These are phyloP conservation scores for Penicillium expansum DNA, from an alignment of 2,329 filamentous ascomycete species.

Conservation along the genomic window DNA sequence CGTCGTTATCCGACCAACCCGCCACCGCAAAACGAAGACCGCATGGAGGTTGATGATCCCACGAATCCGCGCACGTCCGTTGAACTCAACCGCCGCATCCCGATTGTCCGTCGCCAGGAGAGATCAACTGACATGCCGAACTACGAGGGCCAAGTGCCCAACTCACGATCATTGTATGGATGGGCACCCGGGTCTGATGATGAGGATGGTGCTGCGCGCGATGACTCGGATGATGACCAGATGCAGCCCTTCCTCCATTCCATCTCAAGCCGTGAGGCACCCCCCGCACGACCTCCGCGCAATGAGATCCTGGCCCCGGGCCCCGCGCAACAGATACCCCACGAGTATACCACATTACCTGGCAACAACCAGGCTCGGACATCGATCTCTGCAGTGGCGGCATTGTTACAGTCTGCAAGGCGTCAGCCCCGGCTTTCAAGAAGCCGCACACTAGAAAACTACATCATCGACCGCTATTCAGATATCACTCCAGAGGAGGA, in stretches of 20 bases:
- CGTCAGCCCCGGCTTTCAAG: slow-evolving; percentile 41
- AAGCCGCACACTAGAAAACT: slow-evolving; percentile 40
- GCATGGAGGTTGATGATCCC: slow-evolving; percentile 39
- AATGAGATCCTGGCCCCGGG: slow-evolving; percentile 20
- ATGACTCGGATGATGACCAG: slow-evolving; percentile 31
- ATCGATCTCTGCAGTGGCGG: slow-evolving; percentile 36
- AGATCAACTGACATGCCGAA: slow-evolving; percentile 47
- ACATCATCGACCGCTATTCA: slow-evolving; percentile 38
- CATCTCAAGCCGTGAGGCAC: slow-evolving; percentile 26
- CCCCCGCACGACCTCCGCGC: slow-evolving; percentile 25
- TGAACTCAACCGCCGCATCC: slow-evolving; percentile 45
- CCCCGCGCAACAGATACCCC: slow-evolving; percentile 17
- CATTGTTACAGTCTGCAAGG: slow-evolving; percentile 42
- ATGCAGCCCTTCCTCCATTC: slow-evolving; percentile 28
- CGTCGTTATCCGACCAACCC: slow-evolving; percentile 28
- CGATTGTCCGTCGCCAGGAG: slow-evolving; percentile 39
- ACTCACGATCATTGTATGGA: slow-evolving; percentile 57
- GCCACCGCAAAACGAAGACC: slow-evolving; percentile 29
- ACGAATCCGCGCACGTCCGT: slow-evolving; percentile 28
- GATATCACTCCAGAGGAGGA: slow-evolving; percentile 29
- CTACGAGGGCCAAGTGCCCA: slow-evolving; percentile 55
- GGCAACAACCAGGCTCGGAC: slow-evolving; percentile 20
- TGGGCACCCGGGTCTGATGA: slow-evolving; percentile 55
- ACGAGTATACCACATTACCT: slow-evolving; percentile 7
- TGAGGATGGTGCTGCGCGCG: slow-evolving; percentile 26